Evolutionary conservation across 148 eudicot genomes (phyloP).

Genomic region (Arbutus unedo): DNA sequence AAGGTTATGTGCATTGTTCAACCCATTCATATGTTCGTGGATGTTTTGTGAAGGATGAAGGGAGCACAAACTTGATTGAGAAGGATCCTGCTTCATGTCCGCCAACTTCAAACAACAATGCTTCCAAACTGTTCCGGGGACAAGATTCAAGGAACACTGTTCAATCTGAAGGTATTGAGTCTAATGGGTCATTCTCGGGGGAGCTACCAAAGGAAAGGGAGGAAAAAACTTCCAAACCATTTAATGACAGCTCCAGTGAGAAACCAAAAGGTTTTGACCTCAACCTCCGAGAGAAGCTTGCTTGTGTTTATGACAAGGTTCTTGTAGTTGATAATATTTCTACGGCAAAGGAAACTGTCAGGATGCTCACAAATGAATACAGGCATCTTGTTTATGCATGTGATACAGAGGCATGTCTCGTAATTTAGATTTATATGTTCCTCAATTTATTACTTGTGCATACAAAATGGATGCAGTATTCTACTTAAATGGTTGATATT

Average conservation of each 20-base stretch:
- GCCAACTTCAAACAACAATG: not conserved
- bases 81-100: not conserved
- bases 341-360: constrained; percentile 60
- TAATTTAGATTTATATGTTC: constrained; percentile 13
- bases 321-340: constrained; percentile 66
- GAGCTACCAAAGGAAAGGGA: constrained; percentile 14
- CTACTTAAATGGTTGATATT: not conserved
- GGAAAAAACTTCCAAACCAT: constrained; percentile 1
- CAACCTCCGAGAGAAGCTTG: constrained; percentile 50
- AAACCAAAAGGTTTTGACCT: constrained; percentile 12
- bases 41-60: not conserved
- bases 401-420: constrained; percentile 81
- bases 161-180: constrained; percentile 4
- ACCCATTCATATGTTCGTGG: not conserved
- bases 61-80: not conserved
- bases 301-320: constrained; percentile 64
- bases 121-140: not conserved
- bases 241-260: not conserved
- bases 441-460: not conserved
- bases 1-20: not conserved
- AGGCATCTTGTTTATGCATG: constrained; percentile 77
- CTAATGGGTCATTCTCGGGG: constrained; percentile 22
- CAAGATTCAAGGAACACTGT: not conserved
- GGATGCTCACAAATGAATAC: constrained; percentile 63
- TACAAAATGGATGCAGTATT: constrained; percentile 1